Evolutionary conservation across 306 rosid species (phyloP), one percentile per base, ranked within the genome.

Genomic region (Bauhinia variegata): DNA sequence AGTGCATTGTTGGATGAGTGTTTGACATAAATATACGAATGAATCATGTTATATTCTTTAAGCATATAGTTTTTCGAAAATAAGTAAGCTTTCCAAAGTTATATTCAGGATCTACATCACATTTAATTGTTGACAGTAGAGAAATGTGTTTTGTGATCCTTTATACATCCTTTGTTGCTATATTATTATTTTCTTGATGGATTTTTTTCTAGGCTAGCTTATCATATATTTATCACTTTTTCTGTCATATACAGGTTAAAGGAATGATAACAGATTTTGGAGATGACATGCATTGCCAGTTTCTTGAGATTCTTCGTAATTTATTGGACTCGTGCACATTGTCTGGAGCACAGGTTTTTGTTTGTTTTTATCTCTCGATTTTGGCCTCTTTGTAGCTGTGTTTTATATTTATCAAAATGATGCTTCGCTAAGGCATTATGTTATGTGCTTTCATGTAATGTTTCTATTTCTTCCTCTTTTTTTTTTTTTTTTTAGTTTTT

Each of bases 251-350:
- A 19, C 80, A 92, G 98, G 96, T 92, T 42, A 86, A 89, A 51
- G 98, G 96, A 82, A 81, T 92, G 96, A 60, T 83, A 57, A 86
- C 98, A 47, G 98, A 92, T 78, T 92, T 92, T 37, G 98, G 86
- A 75, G 96, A 89, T 61, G 83, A 83, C 73, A 92, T 89, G 98
- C 88, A 92, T 71, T 92, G 98, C 72, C 98, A 92, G 84, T 92
- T 92, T 78, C 95, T 89, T 81, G 98, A 92, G 86, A 92, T 92
- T 79, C 95, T 92, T 79, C 96, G 98, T 52, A 82, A 83, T 76
- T 79, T 92, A 47, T 78, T 92, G 80, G 96, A 92, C 84, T 89
- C 96, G 4, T 77, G 84, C 76, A 79, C 96, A 2, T 68, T 92
- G 83, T 72, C 96, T 63, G 98, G 93, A 78, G 87, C 86, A 4